Conservation (phyloP, 2,329 filamentous ascomycete species). For the Sporothrix curviconia region DNA sequence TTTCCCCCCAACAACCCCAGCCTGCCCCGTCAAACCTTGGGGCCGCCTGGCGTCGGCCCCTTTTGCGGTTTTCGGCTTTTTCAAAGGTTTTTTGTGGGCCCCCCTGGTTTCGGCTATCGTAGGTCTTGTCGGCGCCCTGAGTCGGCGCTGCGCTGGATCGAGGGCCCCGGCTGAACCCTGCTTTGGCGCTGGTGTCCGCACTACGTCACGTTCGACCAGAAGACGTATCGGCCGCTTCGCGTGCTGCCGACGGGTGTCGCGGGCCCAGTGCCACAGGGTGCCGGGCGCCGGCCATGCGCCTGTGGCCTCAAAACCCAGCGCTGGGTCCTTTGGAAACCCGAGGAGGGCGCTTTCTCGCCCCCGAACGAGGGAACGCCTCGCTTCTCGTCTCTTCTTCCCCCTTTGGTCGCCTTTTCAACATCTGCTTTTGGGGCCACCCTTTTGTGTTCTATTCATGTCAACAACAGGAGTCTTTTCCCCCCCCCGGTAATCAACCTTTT, state of each 20-base stretch:
- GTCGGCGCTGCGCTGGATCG: constrained; percentile 78
- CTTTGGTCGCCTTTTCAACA: too few relatives aligned
- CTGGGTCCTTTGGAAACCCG: too few relatives aligned
- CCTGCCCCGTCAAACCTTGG: constrained; percentile 51
- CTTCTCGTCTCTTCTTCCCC: too few relatives aligned
- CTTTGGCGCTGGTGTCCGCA: constrained; percentile 77
- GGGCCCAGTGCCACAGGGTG: constrained; percentile 26
- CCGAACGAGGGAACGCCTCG: too few relatives aligned
- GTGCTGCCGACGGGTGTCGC: constrained; percentile 60
- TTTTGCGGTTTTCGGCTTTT: constrained; percentile 81
- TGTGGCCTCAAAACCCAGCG: constrained; percentile 61
- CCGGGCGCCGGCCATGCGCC: constrained; percentile 49
- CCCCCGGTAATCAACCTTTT: too few relatives aligned
- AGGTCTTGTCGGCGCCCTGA: constrained; percentile 84
- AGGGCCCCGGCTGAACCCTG: constrained; percentile 80
- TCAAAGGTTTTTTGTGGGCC: too few relatives aligned
- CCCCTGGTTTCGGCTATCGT: too few relatives aligned
- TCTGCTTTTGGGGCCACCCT: too few relatives aligned
- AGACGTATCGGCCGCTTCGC: constrained; percentile 87
- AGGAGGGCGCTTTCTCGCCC: too few relatives aligned
- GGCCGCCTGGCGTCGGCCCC: constrained; percentile 44
- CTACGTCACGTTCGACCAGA: constrained; percentile 92
- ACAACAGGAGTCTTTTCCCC: too few relatives aligned
- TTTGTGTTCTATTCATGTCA: too few relatives aligned
- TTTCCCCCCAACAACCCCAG: constrained; percentile 77